Conservation (phyloP, 2,329 filamentous ascomycete genomes). For the Juglanconis oblonga region DNA sequence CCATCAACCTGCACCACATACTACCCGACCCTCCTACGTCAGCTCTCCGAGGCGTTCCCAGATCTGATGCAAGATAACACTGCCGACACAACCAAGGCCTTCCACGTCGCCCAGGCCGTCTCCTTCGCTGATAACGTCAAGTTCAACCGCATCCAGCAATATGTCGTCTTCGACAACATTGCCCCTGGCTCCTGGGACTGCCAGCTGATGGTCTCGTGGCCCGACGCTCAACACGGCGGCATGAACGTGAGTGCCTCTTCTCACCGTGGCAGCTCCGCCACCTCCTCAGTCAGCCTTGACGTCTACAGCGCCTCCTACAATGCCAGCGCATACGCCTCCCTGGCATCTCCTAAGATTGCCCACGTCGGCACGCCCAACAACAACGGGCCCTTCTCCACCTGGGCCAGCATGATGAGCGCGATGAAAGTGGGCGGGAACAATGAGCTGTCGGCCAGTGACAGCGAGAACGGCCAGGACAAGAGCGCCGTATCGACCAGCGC, state of each 20-base stretch:
- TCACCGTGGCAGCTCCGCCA: background rate
- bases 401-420: constrained; percentile 15
- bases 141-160: constrained; percentile 17
- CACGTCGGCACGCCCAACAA: background rate
- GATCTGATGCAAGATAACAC: constrained; percentile 12
- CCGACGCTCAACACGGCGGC: background rate
- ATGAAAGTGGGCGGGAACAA: background rate
- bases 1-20: constrained; percentile 16
- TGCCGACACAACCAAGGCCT: constrained; percentile 4
- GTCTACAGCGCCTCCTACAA: constrained; percentile 18
- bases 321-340: background rate
- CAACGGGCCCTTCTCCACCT: constrained; percentile 16
- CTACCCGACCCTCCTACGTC: constrained; percentile 12
- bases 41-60: constrained; percentile 12
- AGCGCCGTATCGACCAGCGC: background rate
- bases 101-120: constrained; percentile 17
- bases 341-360: background rate
- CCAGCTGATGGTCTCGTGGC: constrained; percentile 19
- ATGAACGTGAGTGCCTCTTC: constrained; percentile 5
- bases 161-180: constrained; percentile 15
- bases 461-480: constrained; percentile 1
- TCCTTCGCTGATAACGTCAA: constrained; percentile 15
- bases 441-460: background rate
- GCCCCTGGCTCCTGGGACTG: constrained; percentile 16
- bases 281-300: constrained; percentile 14